Evolutionary conservation across 331 rosid genomes (phyloP).

Genomic region (Pyracantha coccinea): DNA sequence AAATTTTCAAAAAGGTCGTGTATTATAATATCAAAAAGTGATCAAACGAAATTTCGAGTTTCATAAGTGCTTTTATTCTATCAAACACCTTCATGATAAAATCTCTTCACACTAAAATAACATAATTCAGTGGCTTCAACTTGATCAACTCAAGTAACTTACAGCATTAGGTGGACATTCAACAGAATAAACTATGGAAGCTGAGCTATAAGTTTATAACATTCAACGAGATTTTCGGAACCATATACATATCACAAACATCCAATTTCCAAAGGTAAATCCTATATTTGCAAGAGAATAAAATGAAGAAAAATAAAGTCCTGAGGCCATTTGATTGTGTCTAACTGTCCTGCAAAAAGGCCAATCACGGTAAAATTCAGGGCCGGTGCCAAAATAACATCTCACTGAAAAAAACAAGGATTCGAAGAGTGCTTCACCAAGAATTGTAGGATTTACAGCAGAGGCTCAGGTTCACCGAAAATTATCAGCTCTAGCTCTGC

Average conservation of each 20-base stretch:
- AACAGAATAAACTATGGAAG: conserved; percentile 1
- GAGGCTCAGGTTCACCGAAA: conserved; percentile 31
- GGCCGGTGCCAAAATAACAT: neutral
- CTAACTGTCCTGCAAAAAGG: conserved; percentile 39
- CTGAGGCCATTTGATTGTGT: conserved; percentile 24
- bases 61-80: conserved; percentile 2
- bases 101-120: neutral
- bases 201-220: neutral
- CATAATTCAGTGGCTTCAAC: neutral
- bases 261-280: conserved; percentile 4
- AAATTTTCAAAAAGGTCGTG: too few species aligned
- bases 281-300: neutral
- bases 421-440: conserved; percentile 19
- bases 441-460: conserved; percentile 27
- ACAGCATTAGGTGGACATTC: neutral
- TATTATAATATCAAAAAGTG: too few species aligned
- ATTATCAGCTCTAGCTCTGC: conserved; percentile 25
- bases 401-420: neutral
- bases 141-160: conserved; percentile 2
- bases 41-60: neutral
- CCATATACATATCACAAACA: conserved; percentile 20
- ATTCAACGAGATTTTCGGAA: conserved; percentile 9
- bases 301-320: conserved; percentile 5
- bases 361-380: conserved; percentile 7
- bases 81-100: conserved; percentile 1